Evolutionary conservation across 495 filamentous ascomycete species (phyloP), one percentile per base, ranked within the genome.

Genomic region (Wilcoxina mikolae): DNA sequence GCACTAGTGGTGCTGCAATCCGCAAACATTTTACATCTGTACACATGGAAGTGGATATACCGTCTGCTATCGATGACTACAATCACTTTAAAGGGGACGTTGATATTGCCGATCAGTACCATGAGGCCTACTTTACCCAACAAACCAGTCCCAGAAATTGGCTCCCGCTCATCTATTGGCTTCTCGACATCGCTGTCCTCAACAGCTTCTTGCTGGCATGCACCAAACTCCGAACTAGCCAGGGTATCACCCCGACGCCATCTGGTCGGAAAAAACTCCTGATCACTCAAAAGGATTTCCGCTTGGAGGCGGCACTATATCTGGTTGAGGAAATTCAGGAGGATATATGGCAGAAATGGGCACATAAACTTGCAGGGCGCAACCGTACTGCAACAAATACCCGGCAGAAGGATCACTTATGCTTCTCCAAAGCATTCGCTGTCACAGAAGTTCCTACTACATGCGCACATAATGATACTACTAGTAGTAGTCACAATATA

Each of bases 131-230:
- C 22, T 31, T 38, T 52, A 20, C 49, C 10, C 49, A 52, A 22
- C 15, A 4, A 42, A 18, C 1, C n/a, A 23, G n/a, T 9, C 15
- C n/a, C 7, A 0, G 2, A 2, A 52, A 52, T 23, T 52, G 29
- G 58, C 61, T 58, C 22, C 64, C 29, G 0, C 29, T 42, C n/a
- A 59, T 67, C 56, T 66, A 58, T 54, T 67, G 54, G 59, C 44
- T 58, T 27, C 56, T 68, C 31, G 59, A 68, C 51, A 58, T 58
- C 42, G 52, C 39, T n/a, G 7, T 60, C 20, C 38, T 58, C 15
- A 58, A 55, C 27, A 41, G 35, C 12, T 58, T 7, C 42, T 45
- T 45, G 15, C 12, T 45, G 15, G n/a, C n/a, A 5, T 20, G 42
- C 15, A 9, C 5, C 5, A 5, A 45, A 17, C 22, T 9, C 15